A percentile compares a stretch with the other conserved stretches of the same genome.
Conservation (phyloP, 352 stramenopile species). For the Phytophthora quininea region DNA sequence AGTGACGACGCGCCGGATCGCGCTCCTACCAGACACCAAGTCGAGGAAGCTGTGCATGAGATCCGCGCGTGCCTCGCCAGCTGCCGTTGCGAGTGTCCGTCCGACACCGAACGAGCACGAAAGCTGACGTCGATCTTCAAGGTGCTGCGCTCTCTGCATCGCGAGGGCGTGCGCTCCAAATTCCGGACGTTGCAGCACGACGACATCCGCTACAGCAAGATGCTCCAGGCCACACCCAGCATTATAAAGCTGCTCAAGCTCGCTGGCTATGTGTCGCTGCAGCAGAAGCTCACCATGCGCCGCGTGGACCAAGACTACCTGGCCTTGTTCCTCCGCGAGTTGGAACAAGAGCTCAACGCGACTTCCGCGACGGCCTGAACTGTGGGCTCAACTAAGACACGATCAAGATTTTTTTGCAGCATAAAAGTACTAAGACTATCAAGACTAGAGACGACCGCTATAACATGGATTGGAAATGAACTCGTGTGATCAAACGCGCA, state of each 20-base stretch:
- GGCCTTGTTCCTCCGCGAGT: conserved; percentile 59
- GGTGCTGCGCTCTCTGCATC: conserved; percentile 68
- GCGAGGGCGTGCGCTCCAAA: conserved; percentile 66
- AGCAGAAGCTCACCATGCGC: conserved; percentile 77
- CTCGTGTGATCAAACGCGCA: background rate
- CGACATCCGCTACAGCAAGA: conserved; percentile 73
- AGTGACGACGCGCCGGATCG: conserved; percentile 62
- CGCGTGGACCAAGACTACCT: conserved; percentile 74
- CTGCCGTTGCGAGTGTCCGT: conserved; percentile 71
- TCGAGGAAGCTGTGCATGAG: conserved; percentile 52
- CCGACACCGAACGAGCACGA: conserved; percentile 58
- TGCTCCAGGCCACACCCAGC: conserved; percentile 71
- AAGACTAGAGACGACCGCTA: conserved; percentile 4
- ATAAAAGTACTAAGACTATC: conserved; percentile 6
- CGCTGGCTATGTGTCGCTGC: conserved; percentile 73
- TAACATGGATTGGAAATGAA: background rate
- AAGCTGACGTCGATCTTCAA: conserved; percentile 77
- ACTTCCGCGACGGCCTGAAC: conserved; percentile 15
- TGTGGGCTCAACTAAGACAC: background rate
- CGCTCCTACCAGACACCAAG: conserved; percentile 39
- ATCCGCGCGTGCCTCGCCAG: conserved; percentile 62
- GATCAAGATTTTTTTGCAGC: conserved; percentile 13
- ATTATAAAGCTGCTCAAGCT: conserved; percentile 81
- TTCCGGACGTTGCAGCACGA: conserved; percentile 72
- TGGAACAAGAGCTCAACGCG: conserved; percentile 45